Base-by-base conservation (phyloP, 169 alveolate genomes). In the Babesia microti region DNA sequence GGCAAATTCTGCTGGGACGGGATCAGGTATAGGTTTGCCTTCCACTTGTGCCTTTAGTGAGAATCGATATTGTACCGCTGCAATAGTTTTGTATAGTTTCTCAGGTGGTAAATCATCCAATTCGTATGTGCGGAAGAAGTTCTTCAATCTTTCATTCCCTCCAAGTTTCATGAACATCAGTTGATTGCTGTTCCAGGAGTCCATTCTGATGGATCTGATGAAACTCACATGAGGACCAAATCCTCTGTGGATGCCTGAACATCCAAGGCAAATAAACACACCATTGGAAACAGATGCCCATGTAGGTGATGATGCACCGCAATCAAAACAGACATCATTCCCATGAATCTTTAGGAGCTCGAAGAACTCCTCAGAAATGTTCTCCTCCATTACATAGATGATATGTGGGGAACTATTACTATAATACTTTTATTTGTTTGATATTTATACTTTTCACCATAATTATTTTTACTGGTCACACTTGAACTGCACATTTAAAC, bases 271-370 rank as follows among this genome's bases (percentile, higher is more conserved):
- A 29, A 93, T 72, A 70, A 89, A 85, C 44, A 89, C 86, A 14
- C 94, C 95, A 68, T 90, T 90, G 32, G 89, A 87, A n/a, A 93
- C 85, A 18, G 95, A 85, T 18, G 94, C 94, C 97, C 98, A 93
- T 46, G 90, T 83, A 5, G 98, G 97, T 7, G 90, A 90, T 17
- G 80, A 55, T 2, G 88, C 60, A 6, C 91, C 81, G 53, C 84
- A 74, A 33, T 74, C 84, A 43, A 74, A 74, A 34, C 84, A 74
- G 23, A 39, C 46, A 40, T 59, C 55, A 39, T 74, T 74, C 24
- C 68, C 54, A 26, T 51, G 55, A n/a, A 27, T 46, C 37, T 59
- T 52, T 7, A 61, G 33, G 3, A 61, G 59, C 48, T 61, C 68
- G 15, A 44, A 68, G 26, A 61, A 44, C 52, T 61, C 68, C n/a